Conservation (phyloP, 164 flowering plant species). For the grape (Vitis vinifera) region ASM3070453v1 NC_081816.1:2018501-2019000, state of each 20-base stretch:
- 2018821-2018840: too few relatives aligned
- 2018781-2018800: neutral
- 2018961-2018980: too few relatives aligned
- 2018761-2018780: neutral
- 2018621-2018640: conserved; percentile 43
- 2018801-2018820: too few relatives aligned
- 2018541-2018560: conserved; percentile 69
- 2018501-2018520: conserved; percentile 43
- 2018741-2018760: neutral
- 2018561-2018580: neutral
- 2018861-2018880: too few relatives aligned
- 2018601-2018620: neutral
- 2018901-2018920: too few relatives aligned
- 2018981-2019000: too few relatives aligned
- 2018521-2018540: conserved; percentile 65
- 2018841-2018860: too few relatives aligned
- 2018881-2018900: too few relatives aligned
- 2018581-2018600: neutral
- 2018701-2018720: conserved; percentile 60
- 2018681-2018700: conserved; percentile 66
- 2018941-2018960: too few relatives aligned
- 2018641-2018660: conserved; percentile 42
- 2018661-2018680: conserved; percentile 54
- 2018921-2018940: too few relatives aligned
- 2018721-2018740: neutral